Evolutionary conservation across 352 stramenopile genomes (phyloP).

Genomic region (Thalassiosira delicatula): DNA sequence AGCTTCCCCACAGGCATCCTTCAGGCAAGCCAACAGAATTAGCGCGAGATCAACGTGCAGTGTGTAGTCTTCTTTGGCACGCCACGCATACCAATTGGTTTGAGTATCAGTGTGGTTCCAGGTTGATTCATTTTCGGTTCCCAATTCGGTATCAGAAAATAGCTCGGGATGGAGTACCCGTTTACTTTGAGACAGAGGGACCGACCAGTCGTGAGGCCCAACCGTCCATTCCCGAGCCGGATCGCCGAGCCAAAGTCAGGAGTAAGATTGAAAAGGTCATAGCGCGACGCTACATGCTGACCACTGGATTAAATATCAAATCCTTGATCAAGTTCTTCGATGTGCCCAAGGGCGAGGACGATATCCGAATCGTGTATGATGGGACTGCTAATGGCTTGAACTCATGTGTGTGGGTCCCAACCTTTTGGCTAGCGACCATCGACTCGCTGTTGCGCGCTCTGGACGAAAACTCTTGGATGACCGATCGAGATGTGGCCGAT

Average conservation of each 20-base stretch:
- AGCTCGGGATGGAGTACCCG: slow-evolving; percentile 47
- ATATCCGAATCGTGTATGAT: slow-evolving; percentile 43
- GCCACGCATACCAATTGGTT: slow-evolving; percentile 31
- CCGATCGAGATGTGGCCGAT: slow-evolving; percentile 61
- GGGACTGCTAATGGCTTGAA: slow-evolving; percentile 21
- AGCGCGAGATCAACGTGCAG: neutral
- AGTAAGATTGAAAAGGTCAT: slow-evolving; percentile 39
- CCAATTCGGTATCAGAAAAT: slow-evolving; percentile 33
- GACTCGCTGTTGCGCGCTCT: slow-evolving; percentile 37
- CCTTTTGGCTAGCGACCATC: slow-evolving; percentile 26
- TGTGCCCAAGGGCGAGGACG: slow-evolving; percentile 23
- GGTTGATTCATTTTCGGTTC: slow-evolving; percentile 38
- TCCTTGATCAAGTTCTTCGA: slow-evolving; percentile 57
- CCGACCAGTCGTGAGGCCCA: slow-evolving; percentile 1
- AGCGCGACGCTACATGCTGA: slow-evolving; percentile 31
- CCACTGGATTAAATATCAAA: neutral
- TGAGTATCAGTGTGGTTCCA: slow-evolving; percentile 31
- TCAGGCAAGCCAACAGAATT: neutral
- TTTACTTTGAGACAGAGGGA: slow-evolving; percentile 32
- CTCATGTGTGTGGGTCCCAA: slow-evolving; percentile 25
- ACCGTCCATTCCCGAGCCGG: neutral
- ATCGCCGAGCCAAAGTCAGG: neutral
- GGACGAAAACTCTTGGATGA: slow-evolving; percentile 29
- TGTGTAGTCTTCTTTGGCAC: slow-evolving; percentile 23
- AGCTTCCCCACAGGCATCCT: neutral